phyloP scores from a whole-genome alignment of 441 rosid species.

The Aleurites moluccanus region DNA sequence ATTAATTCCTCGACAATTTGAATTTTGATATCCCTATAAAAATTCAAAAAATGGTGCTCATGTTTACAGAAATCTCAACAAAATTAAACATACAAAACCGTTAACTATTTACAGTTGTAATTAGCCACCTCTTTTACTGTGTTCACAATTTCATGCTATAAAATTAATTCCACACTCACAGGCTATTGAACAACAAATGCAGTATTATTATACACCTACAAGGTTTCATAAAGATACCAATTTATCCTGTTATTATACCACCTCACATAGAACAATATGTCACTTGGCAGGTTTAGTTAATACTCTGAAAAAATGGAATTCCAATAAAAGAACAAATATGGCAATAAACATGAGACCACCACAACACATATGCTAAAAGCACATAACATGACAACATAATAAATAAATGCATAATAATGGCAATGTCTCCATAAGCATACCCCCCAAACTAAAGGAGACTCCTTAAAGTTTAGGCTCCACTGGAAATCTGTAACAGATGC shows the following conservation, averaged over 20 bases:
- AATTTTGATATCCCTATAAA: not conserved
- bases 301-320: not conserved
- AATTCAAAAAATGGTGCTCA: not conserved
- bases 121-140: not conserved
- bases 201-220: not conserved
- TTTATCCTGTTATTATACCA: not conserved
- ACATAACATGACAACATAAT: not conserved
- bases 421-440: constrained; percentile 40
- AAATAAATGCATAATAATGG: constrained; percentile 14
- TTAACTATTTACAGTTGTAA: not conserved
- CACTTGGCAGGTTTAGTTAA: not conserved
- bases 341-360: not conserved
- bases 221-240: not conserved
- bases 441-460: constrained; percentile 98
- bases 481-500: constrained; percentile 89
- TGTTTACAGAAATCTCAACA: constrained; percentile 13
- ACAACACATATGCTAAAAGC: not conserved
- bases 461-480: constrained; percentile 97
- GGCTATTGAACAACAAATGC: not conserved
- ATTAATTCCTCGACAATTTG: not conserved
- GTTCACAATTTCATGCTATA: not conserved
- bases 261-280: not conserved
- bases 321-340: not conserved
- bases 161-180: not conserved
- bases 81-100: not conserved